Base-by-base conservation (phyloP, 2,329 filamentous ascomycete species). In the Pyrenophora seminiperda region DNA sequence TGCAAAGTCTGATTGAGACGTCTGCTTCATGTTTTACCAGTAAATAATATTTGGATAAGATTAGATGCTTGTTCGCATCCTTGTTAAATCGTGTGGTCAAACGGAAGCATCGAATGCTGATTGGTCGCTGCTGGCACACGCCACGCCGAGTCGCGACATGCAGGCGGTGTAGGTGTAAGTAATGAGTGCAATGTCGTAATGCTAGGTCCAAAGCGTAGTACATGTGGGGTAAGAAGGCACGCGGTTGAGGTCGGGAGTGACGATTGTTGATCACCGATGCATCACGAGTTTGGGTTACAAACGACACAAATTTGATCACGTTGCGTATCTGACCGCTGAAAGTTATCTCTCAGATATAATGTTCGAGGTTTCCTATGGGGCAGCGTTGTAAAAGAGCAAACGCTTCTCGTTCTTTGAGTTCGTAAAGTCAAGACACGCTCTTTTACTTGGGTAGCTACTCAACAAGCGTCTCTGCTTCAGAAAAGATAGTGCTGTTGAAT, bases 101-200 rank as follows among this genome's bases (percentile, higher is more conserved):
- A 7, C 24, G n/a, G 38, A 24, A 38, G 39, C 31, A 53, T 40
- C 31, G 29, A 45, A 29, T 41, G 30, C 18, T 17, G 41, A 32
- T 38, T 40, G 39, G 18, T 38, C 15, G 38, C 33, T 19, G 39
- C 39, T 17, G 3, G 18, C 11, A 36, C 6, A 19, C 22, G 22
- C 33, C 33, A 41, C 30, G 17, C 7, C 33, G 17, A 13, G 20
- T 17, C 24, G 24, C 19, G 10, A 14, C 14, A 37, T 34, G 14
- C 14, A 29, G 31, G 5, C 31, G 18, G 27, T 2, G n/a, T 17
- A 20, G 9, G 22, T 44, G 34, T 22, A 47, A 24, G 29, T 40
- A 13, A 41, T 19, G 18, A 45, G 10, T 19, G 36, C 30, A 27
- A 53, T 45, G 41, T 47, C 51, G 39, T 34, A 54, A 54, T 47